Percentiles rank a stretch among this genome's conserved stretches.
Conservation (phyloP, 179 eudicot species). For the Silene noctiflora region DNA sequence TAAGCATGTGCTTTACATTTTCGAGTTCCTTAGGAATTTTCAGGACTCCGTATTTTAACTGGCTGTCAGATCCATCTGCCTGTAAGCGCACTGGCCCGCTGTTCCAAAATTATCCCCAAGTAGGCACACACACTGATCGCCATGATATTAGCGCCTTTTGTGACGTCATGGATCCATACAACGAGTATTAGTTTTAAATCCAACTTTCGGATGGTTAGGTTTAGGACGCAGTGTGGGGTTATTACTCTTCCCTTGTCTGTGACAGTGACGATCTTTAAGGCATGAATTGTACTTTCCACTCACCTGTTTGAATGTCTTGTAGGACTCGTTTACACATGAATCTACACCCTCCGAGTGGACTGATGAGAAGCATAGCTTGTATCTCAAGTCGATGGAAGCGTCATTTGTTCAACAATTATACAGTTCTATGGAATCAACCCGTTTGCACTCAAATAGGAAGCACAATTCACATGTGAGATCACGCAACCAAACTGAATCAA, state of each 20-base stretch:
- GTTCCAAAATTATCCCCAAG: too few species aligned
- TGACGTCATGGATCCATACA: too few species aligned
- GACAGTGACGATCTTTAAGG: neutral
- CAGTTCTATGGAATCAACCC: slow-evolving; percentile 43
- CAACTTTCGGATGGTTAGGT: too few species aligned
- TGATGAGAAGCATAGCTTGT: slow-evolving; percentile 79
- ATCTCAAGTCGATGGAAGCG: slow-evolving; percentile 82
- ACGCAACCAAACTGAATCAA: slow-evolving; percentile 25
- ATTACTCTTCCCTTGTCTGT: neutral
- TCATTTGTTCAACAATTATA: slow-evolving; percentile 80
- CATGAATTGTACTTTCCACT: neutral
- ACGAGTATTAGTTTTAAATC: too few species aligned
- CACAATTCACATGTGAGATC: slow-evolving; percentile 31
- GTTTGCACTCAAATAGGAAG: slow-evolving; percentile 30
- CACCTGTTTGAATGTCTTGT: slow-evolving; percentile 13
- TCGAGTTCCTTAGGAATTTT: too few species aligned
- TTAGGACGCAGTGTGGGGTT: neutral
- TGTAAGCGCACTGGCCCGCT: too few species aligned
- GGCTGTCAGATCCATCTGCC: too few species aligned
- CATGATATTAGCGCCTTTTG: too few species aligned
- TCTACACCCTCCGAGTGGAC: slow-evolving; percentile 63
- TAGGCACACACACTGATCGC: too few species aligned
- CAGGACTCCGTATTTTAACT: too few species aligned
- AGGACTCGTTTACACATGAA: slow-evolving; percentile 39
- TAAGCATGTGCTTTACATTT: too few species aligned